These are phyloP conservation scores for Saccharomyces mikatae DNA, from an alignment of 805 yeast species.

Conservation along the genomic window DNA sequence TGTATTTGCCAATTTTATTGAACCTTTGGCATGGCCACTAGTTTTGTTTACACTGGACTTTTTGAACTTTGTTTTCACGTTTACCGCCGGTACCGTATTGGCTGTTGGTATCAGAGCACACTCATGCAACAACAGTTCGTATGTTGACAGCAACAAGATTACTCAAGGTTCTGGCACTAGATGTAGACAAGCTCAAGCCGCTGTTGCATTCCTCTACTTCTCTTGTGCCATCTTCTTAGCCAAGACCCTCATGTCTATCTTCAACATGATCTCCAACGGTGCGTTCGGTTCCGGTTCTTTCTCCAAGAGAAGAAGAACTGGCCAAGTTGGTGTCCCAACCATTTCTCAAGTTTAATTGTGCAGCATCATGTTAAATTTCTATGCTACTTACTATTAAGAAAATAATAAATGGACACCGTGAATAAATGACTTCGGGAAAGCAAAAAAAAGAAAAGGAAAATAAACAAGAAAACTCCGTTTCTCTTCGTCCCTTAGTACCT, in stretches of 20 bases:
- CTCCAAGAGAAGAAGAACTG: constrained; percentile 23
- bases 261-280: constrained; percentile 41
- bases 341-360: constrained; percentile 69
- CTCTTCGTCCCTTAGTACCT: not conserved
- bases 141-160: constrained; percentile 57
- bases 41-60: constrained; percentile 68
- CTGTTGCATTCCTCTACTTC: constrained; percentile 75
- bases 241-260: constrained; percentile 44
- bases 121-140: constrained; percentile 65
- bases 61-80: constrained; percentile 81
- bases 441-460: not conserved
- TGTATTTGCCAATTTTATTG: constrained; percentile 61
- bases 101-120: constrained; percentile 83
- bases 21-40: constrained; percentile 75
- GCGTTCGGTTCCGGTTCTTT: constrained; percentile 11
- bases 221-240: constrained; percentile 68
- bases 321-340: constrained; percentile 82
- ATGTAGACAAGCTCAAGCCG: constrained; percentile 91
- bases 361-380: not conserved
- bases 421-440: not conserved
- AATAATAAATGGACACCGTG: not conserved
- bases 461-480: not conserved
- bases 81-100: constrained; percentile 88
- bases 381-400: not conserved
- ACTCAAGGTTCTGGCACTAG: constrained; percentile 71